Base-by-base conservation (phyloP, 106 monocot genomes). In the Chionographis japonica region DNA sequence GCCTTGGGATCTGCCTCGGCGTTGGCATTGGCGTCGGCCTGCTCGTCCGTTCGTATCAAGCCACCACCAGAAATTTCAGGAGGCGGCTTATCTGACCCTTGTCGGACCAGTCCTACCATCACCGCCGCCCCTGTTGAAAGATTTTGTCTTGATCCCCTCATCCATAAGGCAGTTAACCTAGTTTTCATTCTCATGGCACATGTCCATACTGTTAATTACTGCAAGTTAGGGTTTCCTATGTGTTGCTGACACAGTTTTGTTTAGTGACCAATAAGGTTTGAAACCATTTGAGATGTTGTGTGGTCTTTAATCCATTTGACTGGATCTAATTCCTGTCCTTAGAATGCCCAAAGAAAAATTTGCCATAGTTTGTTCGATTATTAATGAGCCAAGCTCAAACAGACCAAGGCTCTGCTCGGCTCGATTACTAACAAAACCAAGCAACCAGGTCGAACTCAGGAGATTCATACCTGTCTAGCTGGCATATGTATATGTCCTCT, bases 1-100 rank as follows among this genome's bases (percentile, higher is more conserved):
- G 77, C 43, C 77, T 85, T 40, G 85, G 80, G 14, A 57, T 85
- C 6, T 85, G 72, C 54, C 64, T 83, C 3, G 77, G 87, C 17
- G 37, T 79, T 20, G 81, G 78, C 4, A n/a, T 86, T 3, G 82
- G 81, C 13, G 68, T 75, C 12, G 86, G 86, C 46, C 67, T 86
- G 62, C 52, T 81, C 9, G 68, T 81, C 38, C 61, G 70, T 0
- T 63, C 81, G 2, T 81, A 81, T 40, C 73, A 68, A 49, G 39
- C 66, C 16, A 50, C 85, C 36, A 54, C 77, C 12, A 42, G 76
- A 43, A 79, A 51, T 37, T 68, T 84, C 58, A 77, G 49, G 63
- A 69, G 66, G 59, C 63, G 72, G 46, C 40, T 71, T 41, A 60
- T 72, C 27, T 81, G 72, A 77, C 3, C 27, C 27, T 27, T 27